Conservation (phyloP, 208 protist genomes). For the Trypanosoma conorhini region DNA sequence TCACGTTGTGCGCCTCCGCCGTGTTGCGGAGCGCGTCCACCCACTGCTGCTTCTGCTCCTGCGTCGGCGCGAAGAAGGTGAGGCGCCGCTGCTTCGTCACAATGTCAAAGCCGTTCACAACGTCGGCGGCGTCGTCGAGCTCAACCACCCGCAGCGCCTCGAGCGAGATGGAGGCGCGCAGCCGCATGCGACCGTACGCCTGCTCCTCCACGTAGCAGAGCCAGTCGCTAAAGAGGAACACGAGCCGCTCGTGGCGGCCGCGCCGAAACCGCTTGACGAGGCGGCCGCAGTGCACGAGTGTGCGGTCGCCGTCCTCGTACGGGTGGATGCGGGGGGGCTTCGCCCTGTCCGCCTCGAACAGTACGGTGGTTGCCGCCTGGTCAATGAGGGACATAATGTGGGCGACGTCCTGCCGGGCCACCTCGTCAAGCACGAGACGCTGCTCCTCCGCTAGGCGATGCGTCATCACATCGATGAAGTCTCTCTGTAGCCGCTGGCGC, state of each 20-base stretch:
- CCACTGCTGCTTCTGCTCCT: constrained; percentile 79
- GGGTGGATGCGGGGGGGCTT: constrained; percentile 19
- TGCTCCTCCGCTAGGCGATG: constrained; percentile 52
- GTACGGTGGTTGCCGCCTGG: constrained; percentile 5
- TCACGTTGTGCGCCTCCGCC: constrained; percentile 28
- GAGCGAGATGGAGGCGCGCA: constrained; percentile 69
- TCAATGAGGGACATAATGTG: constrained; percentile 67
- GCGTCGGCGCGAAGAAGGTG: constrained; percentile 65
- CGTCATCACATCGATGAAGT: constrained; percentile 51
- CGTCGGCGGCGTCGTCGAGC: constrained; percentile 37
- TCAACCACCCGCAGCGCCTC: constrained; percentile 47
- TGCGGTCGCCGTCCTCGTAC: constrained; percentile 30
- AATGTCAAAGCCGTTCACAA: constrained; percentile 58
- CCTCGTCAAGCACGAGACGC: constrained; percentile 58
- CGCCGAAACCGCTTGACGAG: constrained; percentile 64
- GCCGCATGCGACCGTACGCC: constrained; percentile 55
- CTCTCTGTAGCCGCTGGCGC: constrained; percentile 37
- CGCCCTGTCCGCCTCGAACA: constrained; percentile 14
- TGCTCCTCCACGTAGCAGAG: constrained; percentile 83
- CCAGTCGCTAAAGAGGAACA: constrained; percentile 85
- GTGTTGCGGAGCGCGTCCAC: constrained; percentile 67
- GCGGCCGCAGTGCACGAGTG: constrained; percentile 72
- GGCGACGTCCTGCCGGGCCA: constrained; percentile 52
- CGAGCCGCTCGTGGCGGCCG: constrained; percentile 66
- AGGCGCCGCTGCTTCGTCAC: constrained; percentile 43